These are phyloP conservation scores for Pulveroboletus sp. DNA, from an alignment of 1,284 basidiomycete genomes.

Conservation along the genomic window DNA sequence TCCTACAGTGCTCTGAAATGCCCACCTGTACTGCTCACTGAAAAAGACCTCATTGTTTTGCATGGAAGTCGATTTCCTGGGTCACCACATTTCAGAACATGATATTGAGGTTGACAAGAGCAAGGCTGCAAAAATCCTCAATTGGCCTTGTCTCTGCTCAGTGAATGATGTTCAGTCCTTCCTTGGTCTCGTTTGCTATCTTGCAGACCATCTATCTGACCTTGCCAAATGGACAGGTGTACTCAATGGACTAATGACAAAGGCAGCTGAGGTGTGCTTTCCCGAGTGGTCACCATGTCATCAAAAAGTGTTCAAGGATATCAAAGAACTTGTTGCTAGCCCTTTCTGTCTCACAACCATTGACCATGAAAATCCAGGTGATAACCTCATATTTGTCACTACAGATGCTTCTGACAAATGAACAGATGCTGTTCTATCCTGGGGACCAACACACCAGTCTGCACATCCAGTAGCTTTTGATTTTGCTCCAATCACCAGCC, in stretches of 20 bases:
- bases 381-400: not conserved
- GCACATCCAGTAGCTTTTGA: not conserved
- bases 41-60: not conserved
- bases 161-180: conserved; percentile 37
- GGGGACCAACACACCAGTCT: not conserved
- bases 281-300: conserved; percentile 34
- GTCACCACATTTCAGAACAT: not conserved
- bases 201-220: conserved; percentile 29
- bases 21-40: not conserved
- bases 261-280: conserved; percentile 11
- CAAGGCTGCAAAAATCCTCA: not conserved
- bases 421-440: not conserved
- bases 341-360: conserved; percentile 1
- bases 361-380: conserved; percentile 29
- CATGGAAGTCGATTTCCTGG: not conserved
- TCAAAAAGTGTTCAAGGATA: conserved; percentile 38
- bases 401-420: not conserved
- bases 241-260: not conserved
- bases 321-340: conserved; percentile 41
- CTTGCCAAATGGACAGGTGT: not conserved
- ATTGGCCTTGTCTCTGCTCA: conserved; percentile 38
- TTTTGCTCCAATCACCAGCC: not conserved
- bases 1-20: not conserved
- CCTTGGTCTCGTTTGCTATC: conserved; percentile 41
- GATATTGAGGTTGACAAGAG: not conserved